Evolutionary conservation across 345 rosid genomes (phyloP).

Genomic region (Angophora floribunda): DNA sequence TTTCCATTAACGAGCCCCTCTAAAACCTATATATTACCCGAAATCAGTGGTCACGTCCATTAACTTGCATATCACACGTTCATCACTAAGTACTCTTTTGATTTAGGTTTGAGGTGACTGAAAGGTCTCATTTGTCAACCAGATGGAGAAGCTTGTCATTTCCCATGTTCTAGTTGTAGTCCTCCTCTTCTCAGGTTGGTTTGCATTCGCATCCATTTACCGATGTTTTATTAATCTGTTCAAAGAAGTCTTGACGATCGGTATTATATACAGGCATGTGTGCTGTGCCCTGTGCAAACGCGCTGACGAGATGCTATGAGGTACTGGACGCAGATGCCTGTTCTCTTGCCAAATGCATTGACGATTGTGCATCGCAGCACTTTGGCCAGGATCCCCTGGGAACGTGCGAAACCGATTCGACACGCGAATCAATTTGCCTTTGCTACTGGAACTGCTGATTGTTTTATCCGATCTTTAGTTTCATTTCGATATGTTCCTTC

Average conservation of each 20-base stretch:
- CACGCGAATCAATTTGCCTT: accelerated
- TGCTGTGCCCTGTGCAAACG: not conserved
- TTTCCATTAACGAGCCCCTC: not conserved
- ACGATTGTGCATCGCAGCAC: not conserved
- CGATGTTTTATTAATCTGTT: not conserved
- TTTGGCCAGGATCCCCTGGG: not conserved
- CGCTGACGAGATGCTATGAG: not conserved
- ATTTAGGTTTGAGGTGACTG: not conserved
- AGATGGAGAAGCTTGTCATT: not conserved
- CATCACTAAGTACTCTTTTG: not conserved
- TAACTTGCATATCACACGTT: not conserved
- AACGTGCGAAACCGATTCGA: not conserved
- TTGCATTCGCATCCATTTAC: not conserved
- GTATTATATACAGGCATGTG: not conserved
- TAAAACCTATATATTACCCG: too few species aligned
- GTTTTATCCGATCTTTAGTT: too few species aligned
- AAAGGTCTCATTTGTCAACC: not conserved
- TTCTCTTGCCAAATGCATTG: not conserved
- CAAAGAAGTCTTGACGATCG: not conserved
- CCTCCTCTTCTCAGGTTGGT: not conserved
- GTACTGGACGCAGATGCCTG: not conserved
- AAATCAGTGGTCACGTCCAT: not conserved
- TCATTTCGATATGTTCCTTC: not conserved
- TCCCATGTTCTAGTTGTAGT: not conserved
- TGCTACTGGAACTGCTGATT: not conserved